Evolutionary conservation across 176 grass and related monocot genomes (phyloP).

Genomic region (Oryza longistaminata): DNA sequence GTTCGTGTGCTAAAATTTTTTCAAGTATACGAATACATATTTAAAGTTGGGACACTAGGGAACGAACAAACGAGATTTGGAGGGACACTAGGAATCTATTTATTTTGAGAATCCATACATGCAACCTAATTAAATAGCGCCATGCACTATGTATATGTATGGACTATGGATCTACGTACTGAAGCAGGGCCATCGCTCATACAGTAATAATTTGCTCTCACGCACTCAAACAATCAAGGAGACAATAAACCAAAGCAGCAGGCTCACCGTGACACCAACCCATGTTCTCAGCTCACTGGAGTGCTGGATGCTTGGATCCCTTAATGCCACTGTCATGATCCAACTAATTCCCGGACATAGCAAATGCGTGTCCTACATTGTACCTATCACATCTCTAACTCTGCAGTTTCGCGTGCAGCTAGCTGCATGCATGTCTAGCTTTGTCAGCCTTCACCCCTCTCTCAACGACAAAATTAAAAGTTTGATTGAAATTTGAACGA

Average conservation of each 20-base stretch:
- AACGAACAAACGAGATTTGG: too few relatives aligned
- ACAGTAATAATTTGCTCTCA: neutral
- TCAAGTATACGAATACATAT: too few relatives aligned
- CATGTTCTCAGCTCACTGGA: neutral
- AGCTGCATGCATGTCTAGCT: neutral
- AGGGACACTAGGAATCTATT: too few relatives aligned
- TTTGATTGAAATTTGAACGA: too few relatives aligned
- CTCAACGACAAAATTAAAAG: too few relatives aligned
- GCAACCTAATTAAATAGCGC: neutral
- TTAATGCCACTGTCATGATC: neutral
- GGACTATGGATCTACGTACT: neutral
- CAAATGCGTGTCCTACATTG: slow-evolving; percentile 3
- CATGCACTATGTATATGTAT: neutral
- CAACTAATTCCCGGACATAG: neutral
- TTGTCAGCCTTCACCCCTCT: neutral
- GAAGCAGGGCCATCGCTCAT: neutral
- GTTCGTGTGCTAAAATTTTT: too few relatives aligned
- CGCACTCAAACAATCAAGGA: neutral
- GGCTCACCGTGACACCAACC: neutral
- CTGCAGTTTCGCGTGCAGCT: neutral
- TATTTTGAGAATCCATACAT: too few relatives aligned
- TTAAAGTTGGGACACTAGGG: too few relatives aligned
- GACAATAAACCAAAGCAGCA: neutral
- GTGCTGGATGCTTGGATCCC: slow-evolving; percentile 9
- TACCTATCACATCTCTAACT: slow-evolving; percentile 18